Conservation (phyloP, 345 rosid genomes). For the Citrus mangshanensis region DNA sequence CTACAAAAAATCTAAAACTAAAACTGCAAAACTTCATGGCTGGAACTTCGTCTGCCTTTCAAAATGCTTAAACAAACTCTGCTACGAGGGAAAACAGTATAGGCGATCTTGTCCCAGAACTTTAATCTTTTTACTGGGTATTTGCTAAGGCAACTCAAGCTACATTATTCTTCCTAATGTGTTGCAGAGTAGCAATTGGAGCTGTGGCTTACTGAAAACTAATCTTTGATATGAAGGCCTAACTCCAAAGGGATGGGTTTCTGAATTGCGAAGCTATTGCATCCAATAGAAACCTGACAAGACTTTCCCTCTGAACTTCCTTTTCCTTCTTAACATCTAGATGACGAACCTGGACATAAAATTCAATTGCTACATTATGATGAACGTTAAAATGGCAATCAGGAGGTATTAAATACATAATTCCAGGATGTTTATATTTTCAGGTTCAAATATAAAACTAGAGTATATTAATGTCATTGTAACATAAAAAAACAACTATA, state of each 20-base stretch:
- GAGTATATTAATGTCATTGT: neutral
- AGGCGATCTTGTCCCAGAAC: neutral
- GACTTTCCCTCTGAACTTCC: conserved; percentile 60
- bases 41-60: neutral
- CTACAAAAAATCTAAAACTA: neutral
- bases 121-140: neutral
- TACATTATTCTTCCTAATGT: neutral
- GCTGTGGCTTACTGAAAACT: neutral
- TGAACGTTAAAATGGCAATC: neutral
- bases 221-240: conserved; percentile 13
- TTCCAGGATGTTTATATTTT: neutral
- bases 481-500: neutral
- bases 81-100: neutral
- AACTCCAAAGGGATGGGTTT: conserved; percentile 71
- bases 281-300: conserved; percentile 65
- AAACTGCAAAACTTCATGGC: neutral
- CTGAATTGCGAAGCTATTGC: conserved; percentile 72
- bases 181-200: neutral
- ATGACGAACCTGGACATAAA: conserved; percentile 63
- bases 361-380: neutral
- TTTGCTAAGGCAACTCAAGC: neutral
- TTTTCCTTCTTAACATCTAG: conserved; percentile 80
- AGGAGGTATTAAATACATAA: neutral
- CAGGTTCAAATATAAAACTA: neutral
- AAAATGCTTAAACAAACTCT: neutral